These are phyloP conservation scores for Cercophora samala DNA, from an alignment of 495 filamentous ascomycete species.

Conservation along the genomic window DNA sequence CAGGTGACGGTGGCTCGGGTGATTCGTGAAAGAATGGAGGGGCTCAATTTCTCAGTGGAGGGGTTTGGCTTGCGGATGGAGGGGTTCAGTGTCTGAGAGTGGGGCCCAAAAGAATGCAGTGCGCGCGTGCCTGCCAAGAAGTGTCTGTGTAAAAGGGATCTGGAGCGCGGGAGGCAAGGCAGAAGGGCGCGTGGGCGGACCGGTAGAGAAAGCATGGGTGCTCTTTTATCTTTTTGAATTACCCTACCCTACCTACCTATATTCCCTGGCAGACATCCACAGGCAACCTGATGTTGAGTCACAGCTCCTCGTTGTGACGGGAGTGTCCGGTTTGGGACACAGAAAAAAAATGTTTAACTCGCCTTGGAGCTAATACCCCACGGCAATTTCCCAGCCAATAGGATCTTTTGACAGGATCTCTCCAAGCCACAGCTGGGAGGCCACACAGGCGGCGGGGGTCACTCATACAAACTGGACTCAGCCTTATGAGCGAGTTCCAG, in stretches of 20 bases:
- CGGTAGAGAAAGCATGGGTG: constrained; percentile 18
- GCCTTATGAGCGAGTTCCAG: too few species aligned
- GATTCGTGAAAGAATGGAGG: constrained; percentile 13
- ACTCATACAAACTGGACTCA: too few species aligned
- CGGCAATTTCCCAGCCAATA: neutral
- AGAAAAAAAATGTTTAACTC: neutral
- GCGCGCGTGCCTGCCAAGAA: constrained; percentile 18
- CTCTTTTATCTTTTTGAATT: neutral
- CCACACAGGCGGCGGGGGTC: too few species aligned
- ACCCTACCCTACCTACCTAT: neutral
- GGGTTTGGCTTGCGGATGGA: constrained; percentile 2
- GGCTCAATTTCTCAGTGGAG: constrained; percentile 2
- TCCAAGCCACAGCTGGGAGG: neutral
- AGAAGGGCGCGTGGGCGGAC: constrained; percentile 6
- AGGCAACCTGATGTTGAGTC: neutral
- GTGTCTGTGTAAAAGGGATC: constrained; percentile 14
- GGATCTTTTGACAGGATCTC: neutral
- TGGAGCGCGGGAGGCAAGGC: constrained; percentile 25
- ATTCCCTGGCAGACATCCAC: too few species aligned
- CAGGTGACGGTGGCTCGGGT: constrained; percentile 20
- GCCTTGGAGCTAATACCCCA: neutral
- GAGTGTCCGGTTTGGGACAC: too few species aligned
- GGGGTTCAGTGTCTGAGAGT: constrained; percentile 13
- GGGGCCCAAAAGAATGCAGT: constrained; percentile 17
- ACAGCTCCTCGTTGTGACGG: neutral